phyloP scores from a whole-genome alignment of 2,329 filamentous ascomycete genomes.

The Tricladium varicosporioides region DNA sequence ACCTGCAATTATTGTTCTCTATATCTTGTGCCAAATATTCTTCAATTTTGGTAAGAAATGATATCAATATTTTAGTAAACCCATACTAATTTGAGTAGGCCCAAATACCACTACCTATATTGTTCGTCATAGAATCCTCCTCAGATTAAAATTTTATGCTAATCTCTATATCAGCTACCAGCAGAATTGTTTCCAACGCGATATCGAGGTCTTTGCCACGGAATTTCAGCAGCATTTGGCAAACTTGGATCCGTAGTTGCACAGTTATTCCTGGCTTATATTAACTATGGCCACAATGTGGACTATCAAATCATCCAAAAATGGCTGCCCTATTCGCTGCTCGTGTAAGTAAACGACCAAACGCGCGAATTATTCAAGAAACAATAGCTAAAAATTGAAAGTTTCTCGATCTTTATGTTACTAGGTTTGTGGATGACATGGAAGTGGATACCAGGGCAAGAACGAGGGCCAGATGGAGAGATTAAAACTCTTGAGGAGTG shows the following conservation, averaged over 20 bases:
- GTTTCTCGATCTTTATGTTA: slow-evolving; percentile 25
- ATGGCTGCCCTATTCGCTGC: slow-evolving; percentile 25
- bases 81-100: slow-evolving; percentile 34
- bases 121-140: background rate
- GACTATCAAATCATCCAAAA: slow-evolving; percentile 15
- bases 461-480: slow-evolving; percentile 11
- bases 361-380: too few species aligned
- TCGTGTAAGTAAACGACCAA: slow-evolving; percentile 17
- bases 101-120: slow-evolving; percentile 61
- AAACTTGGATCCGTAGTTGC: slow-evolving; percentile 67
- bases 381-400: background rate
- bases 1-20: slow-evolving; percentile 18
- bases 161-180: slow-evolving; percentile 48
- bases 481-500: slow-evolving; percentile 24
- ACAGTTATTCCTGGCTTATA: slow-evolving; percentile 18
- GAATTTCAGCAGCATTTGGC: slow-evolving; percentile 63
- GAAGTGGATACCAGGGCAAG: slow-evolving; percentile 17
- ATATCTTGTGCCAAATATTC: slow-evolving; percentile 24
- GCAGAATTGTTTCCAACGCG: slow-evolving; percentile 64
- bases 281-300: slow-evolving; percentile 17
- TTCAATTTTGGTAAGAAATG: slow-evolving; percentile 21
- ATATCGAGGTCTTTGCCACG: slow-evolving; percentile 62
- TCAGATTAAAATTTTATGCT: too few species aligned
- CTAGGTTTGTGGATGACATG: slow-evolving; percentile 21
- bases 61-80: background rate